phyloP scores from a whole-genome alignment of 306 rosid genomes.

The Datisca glomerata region DNA sequence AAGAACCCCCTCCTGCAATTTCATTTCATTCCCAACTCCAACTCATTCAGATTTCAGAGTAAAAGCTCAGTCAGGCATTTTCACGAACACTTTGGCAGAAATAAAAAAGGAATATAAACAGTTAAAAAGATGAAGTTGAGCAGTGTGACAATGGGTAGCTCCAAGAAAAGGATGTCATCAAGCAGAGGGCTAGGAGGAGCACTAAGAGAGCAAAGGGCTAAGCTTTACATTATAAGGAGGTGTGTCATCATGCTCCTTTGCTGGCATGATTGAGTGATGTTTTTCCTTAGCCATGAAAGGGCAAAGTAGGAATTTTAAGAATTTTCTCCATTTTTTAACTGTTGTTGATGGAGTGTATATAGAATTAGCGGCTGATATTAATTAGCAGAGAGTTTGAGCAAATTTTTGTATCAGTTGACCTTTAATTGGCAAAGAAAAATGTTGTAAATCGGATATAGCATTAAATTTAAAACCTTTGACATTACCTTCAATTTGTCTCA shows the following conservation, averaged over 20 bases:
- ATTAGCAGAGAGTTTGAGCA: too few species aligned
- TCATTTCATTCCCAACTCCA: not conserved
- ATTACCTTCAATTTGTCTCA: too few species aligned
- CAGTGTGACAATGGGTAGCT: not conserved
- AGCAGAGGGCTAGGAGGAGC: not conserved
- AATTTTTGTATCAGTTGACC: not conserved
- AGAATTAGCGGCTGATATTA: not conserved
- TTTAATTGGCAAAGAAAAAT: too few species aligned
- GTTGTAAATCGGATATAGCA: too few species aligned
- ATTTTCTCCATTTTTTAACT: too few species aligned
- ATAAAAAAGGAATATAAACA: too few species aligned
- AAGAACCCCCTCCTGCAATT: not conserved
- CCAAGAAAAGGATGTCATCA: not conserved
- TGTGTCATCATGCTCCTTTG: not conserved
- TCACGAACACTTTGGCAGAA: too few species aligned
- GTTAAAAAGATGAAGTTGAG: not conserved
- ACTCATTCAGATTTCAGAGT: slow-evolving; percentile 9
- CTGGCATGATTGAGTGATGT: not conserved
- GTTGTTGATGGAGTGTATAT: not conserved
- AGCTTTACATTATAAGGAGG: not conserved
- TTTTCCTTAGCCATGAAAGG: not conserved
- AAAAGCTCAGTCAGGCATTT: slow-evolving; percentile 57
- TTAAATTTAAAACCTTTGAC: too few species aligned
- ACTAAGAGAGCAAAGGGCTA: slow-evolving; percentile 1
- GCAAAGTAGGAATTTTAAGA: too few species aligned